Evolutionary conservation across 169 alveolate species (phyloP), one percentile per base, ranked within the genome.

Genomic region (Cryptosporidium ubiquitum): DNA sequence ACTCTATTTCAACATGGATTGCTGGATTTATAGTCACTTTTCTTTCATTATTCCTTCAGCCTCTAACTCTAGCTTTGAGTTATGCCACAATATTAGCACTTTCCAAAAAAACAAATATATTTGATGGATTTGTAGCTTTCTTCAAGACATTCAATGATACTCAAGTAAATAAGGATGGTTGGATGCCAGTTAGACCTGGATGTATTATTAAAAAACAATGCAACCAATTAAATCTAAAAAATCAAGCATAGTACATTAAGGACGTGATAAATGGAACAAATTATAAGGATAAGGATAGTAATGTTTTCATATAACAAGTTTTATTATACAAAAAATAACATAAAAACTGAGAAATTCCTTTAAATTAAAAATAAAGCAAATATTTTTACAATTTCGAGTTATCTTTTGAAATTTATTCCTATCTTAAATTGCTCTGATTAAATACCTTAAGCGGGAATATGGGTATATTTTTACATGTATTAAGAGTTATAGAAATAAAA

Each of bases 1-100:
- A 61, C 44, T 58, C 89, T n/a, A 79, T 79, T 47, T 58, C 79
- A 26, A 79, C 89, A 14, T 79, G 89, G 89, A 79, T 79, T 14
- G 89, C 89, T 14, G 75, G 73, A 23, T 79, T 79, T 26, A 42
- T 66, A 4, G 60, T 79, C 31, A 61, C 89, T 23, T 58, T 58
- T 26, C 40, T 79, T 0, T 79, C 89, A 9, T 26, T 79, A 23
- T 42, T 79, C 39, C 51, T 79, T 44, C 89, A 79, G 55, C 89
- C 89, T 20, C 14, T 79, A 16, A 18, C 40, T 39, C 51, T 79
- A 18, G 60, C 89, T 4, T 31, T 79, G 35, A 44, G 31, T 37
- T 64, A 79, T 39, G 2, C 79, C 14, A 60, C 47, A 14, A 26
- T 79, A 29, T 20, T 79, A 29, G 16, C 16, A 2, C 39, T 42